Evolutionary conservation across 1,284 basidiomycete species (phyloP).

Genomic region (Cutaneotrichosporon dermatis): DNA sequence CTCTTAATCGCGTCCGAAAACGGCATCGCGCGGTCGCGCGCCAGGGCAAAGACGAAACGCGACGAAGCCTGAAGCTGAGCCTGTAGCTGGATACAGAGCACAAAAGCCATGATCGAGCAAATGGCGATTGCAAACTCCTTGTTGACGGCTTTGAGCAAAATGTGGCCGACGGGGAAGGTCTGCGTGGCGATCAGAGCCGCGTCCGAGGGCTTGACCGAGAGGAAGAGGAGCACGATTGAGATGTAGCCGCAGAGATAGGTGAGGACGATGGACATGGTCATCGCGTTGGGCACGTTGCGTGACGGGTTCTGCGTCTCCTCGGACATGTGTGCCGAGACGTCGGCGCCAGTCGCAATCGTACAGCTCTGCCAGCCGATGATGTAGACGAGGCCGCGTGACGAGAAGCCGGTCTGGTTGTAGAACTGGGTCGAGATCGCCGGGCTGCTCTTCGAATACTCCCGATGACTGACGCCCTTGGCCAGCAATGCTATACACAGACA

Average conservation of each 20-base stretch:
- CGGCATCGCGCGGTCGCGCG: conserved; percentile 46
- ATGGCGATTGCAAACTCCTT: conserved; percentile 33
- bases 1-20: conserved; percentile 38
- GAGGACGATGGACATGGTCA: conserved; percentile 34
- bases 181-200: conserved; percentile 26
- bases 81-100: conserved; percentile 39
- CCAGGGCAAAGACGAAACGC: conserved; percentile 46
- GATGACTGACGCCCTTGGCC: conserved; percentile 26
- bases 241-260: conserved; percentile 45
- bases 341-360: conserved; percentile 40
- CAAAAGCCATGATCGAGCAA: conserved; percentile 29
- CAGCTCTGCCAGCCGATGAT: conserved; percentile 44
- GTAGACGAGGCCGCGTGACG: conserved; percentile 36
- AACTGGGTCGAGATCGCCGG: conserved; percentile 21
- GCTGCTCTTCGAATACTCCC: conserved; percentile 7
- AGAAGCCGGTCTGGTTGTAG: conserved; percentile 34
- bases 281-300: conserved; percentile 46
- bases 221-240: conserved; percentile 39
- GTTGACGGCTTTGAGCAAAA: conserved; percentile 37
- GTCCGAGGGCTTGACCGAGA: conserved; percentile 37
- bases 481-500: conserved; percentile 39
- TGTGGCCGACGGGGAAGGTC: conserved; percentile 42
- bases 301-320: conserved; percentile 48
- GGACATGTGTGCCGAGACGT: conserved; percentile 32
- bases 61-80: conserved; percentile 47